Base-by-base conservation (phyloP, 2,329 filamentous ascomycete genomes). In the Blumeria graminis region DNA sequence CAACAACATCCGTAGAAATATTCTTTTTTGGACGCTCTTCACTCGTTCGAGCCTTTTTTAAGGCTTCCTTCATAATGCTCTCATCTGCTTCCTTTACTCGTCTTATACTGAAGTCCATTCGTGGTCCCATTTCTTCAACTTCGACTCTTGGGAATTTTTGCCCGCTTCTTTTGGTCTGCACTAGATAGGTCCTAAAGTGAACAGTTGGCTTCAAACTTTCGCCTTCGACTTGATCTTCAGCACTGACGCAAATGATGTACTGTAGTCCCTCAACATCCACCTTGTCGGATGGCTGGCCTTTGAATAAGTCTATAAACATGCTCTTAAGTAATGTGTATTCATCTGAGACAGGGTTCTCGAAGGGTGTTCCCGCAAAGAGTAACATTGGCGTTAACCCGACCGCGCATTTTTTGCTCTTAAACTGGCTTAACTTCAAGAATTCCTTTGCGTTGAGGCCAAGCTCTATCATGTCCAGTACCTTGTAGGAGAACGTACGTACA, bases 241-340 rank as follows among this genome's bases (percentile, higher is more conserved):
- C 88, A 33, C 77, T 81, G 62, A 95, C 77, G 65, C 82, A 83
- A 59, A 98, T 77, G 62, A 94, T 76, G 71, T 94, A 94, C 70
- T 94, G 89, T 65, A 98, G 71, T 18, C 92, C 92, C 70, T 94
- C 88, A 56, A 96, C 90, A 70, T 98, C 92, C 57, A 98, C 82
- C 71, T 86, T 86, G 66, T 82, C 76, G 13, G 81, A 76, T 48
- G 74, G 71, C 63, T 87, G 82, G 50, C 88, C 89, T 68, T 83
- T 83, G 76, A 98, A 96, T 66, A 96, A 81, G 70, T 98, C 92
- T 59, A 86, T 71, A 58, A 98, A 77, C 67, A 96, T 74, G 67
- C 78, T 86, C 75, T 94, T 95, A 56, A 89, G 81, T 62, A 90
- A 77, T 3, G 83, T 88, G 69, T 89, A 95, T 64, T 84, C 81